A percentile compares a stretch with the other conserved stretches of the same genome.
These are phyloP conservation scores for Dictyostelium firmibasis DNA, from an alignment of 78 protist species.

Conservation along the genomic window DNA sequence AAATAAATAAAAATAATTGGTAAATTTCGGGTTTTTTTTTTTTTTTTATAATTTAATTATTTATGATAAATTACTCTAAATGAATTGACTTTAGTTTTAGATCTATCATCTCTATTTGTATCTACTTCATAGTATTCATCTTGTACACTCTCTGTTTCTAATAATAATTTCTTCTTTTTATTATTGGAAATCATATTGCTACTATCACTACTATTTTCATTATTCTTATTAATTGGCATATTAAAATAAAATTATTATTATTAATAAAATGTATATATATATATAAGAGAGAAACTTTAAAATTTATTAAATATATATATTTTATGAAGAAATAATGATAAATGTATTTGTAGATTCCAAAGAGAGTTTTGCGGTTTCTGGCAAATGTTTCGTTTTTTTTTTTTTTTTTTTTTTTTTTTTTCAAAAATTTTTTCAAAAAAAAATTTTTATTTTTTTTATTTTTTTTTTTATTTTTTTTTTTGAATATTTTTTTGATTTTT, in stretches of 20 bases:
- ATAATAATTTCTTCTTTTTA: not conserved
- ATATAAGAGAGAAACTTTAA: not conserved
- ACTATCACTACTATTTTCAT: not conserved
- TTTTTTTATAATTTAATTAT: not conserved
- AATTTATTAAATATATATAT: not conserved
- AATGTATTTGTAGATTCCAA: not conserved
- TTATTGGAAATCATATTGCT: not conserved
- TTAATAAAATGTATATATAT: no score
- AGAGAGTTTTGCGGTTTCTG: not conserved
- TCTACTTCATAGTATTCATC: not conserved
- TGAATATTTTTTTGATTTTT: not conserved
- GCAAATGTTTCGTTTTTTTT: not conserved
- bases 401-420: not conserved
- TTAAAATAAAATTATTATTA: no score
- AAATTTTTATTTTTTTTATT: not conserved
- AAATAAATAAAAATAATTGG: not conserved
- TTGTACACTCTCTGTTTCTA: not conserved
- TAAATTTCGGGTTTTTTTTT: no score
- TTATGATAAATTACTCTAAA: not conserved
- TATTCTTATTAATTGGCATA: not conserved
- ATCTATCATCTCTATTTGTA: not conserved
- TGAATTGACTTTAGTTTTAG: not conserved
- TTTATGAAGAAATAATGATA: no score
- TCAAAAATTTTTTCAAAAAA: not conserved
- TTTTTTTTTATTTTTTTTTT: not conserved